Conservation (phyloP, 306 rosid species). For the Prosopis cineraria region DNA sequence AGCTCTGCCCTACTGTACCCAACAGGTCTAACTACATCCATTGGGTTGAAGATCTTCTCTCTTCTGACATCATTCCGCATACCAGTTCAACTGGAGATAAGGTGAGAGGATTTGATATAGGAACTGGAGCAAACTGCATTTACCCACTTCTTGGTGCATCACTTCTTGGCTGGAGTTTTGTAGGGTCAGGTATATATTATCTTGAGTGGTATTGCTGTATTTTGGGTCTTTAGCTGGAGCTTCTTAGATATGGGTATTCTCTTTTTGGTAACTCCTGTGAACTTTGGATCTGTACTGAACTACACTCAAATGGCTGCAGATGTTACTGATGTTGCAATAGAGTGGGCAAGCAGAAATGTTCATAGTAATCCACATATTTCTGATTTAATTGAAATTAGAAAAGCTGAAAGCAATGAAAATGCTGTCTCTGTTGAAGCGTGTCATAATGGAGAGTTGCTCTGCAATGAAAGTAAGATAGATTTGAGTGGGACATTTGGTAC, state of each 20-base stretch:
- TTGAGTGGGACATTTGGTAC: slow-evolving; percentile 21
- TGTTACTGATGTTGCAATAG: slow-evolving; percentile 79
- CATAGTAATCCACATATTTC: slow-evolving; percentile 64
- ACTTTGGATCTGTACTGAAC: neutral
- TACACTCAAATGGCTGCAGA: slow-evolving; percentile 52
- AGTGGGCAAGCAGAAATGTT: slow-evolving; percentile 83
- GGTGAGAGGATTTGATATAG: slow-evolving; percentile 90
- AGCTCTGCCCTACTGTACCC: slow-evolving; percentile 90
- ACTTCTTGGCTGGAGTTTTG: slow-evolving; percentile 84
- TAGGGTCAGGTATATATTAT: slow-evolving; percentile 76
- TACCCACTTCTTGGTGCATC: slow-evolving; percentile 96
- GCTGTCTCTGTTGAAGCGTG: slow-evolving; percentile 35
- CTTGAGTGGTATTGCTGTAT: neutral
- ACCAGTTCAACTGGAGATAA: slow-evolving; percentile 27
- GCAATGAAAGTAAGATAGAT: slow-evolving; percentile 31
- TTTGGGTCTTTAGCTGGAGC: neutral
- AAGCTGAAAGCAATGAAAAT: slow-evolving; percentile 48
- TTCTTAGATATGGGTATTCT: slow-evolving; percentile 2
- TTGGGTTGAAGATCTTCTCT: slow-evolving; percentile 84
- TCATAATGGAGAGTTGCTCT: slow-evolving; percentile 25
- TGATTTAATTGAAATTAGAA: slow-evolving; percentile 76
- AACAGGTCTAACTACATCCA: slow-evolving; percentile 91
- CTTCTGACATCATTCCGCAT: slow-evolving; percentile 59
- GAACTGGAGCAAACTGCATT: slow-evolving; percentile 93
- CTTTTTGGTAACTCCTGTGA: slow-evolving; percentile 6